phyloP scores from a whole-genome alignment of 129 eudicot species.

The Ambrosia trifida region DNA sequence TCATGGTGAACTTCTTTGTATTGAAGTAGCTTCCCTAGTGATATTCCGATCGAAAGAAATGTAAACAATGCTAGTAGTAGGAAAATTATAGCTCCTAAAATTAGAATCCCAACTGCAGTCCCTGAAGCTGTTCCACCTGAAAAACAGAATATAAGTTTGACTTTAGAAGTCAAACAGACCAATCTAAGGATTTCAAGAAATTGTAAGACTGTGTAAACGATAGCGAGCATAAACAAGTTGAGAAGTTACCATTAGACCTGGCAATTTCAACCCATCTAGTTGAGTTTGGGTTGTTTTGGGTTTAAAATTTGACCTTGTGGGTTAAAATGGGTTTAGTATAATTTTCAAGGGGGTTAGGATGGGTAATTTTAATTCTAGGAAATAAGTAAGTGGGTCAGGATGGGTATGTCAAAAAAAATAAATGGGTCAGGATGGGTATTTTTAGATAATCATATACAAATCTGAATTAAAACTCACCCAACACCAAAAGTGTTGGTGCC shows the following conservation, averaged over 20 bases:
- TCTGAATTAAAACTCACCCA: no score
- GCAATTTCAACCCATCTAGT: no score
- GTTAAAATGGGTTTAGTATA: no score
- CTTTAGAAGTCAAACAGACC: slow-evolving; percentile 10
- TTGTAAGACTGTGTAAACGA: background rate
- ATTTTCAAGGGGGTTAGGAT: no score
- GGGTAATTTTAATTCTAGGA: no score
- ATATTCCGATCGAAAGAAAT: slow-evolving; percentile 81
- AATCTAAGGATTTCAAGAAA: background rate
- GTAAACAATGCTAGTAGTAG: slow-evolving; percentile 50
- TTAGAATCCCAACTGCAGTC: slow-evolving; percentile 51
- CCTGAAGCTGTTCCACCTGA: slow-evolving; percentile 79
- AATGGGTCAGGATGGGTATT: no score
- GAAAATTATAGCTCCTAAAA: slow-evolving; percentile 51
- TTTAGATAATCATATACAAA: no score
- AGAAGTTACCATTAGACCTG: background rate
- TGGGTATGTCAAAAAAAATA: no score
- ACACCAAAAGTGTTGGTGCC: no score
- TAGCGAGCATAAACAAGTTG: background rate
- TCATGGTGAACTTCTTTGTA: slow-evolving; percentile 92
- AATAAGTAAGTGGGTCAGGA: no score
- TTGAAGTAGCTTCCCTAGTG: slow-evolving; percentile 81
- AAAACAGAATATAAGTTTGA: slow-evolving; percentile 9
- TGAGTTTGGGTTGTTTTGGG: no score
- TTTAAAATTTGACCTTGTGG: no score